phyloP scores from a whole-genome alignment of 2,329 filamentous ascomycete genomes.

The Graphilbum ipis-grandicollis region DNA sequence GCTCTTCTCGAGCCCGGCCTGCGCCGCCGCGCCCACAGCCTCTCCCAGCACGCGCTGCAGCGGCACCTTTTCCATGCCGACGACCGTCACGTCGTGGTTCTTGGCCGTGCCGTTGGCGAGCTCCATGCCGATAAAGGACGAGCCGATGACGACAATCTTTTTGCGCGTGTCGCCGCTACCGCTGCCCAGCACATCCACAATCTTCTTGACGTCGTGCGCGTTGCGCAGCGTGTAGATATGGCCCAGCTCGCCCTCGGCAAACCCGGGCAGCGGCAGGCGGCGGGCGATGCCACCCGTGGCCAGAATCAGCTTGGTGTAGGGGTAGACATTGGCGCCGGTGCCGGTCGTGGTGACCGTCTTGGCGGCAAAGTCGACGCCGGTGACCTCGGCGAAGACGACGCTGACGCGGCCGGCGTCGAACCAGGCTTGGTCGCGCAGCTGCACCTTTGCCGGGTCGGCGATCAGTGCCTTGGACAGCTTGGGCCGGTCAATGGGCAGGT shows the following conservation, averaged over 20 bases:
- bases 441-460: slow-evolving; percentile 61
- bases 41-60: slow-evolving; percentile 75
- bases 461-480: slow-evolving; percentile 92
- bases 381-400: slow-evolving; percentile 48
- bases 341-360: slow-evolving; percentile 61
- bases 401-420: slow-evolving; percentile 46
- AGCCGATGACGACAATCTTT: slow-evolving; percentile 84
- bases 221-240: slow-evolving; percentile 79
- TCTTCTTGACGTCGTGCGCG: slow-evolving; percentile 60
- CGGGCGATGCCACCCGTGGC: slow-evolving; percentile 72
- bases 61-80: slow-evolving; percentile 77
- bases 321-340: slow-evolving; percentile 50
- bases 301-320: slow-evolving; percentile 78
- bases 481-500: slow-evolving; percentile 78
- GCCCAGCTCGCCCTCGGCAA: slow-evolving; percentile 50
- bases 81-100: slow-evolving; percentile 67
- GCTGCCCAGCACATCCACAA: slow-evolving; percentile 60
- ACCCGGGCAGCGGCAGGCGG: slow-evolving; percentile 61
- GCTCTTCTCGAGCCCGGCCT: slow-evolving; percentile 61
- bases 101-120: slow-evolving; percentile 72
- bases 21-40: slow-evolving; percentile 65
- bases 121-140: slow-evolving; percentile 97
- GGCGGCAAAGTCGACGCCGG: slow-evolving; percentile 54
- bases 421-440: slow-evolving; percentile 60
- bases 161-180: slow-evolving; percentile 40